These are phyloP conservation scores for Magnolia officinalis DNA, from an alignment of 164 flowering plant genomes.

Conservation along the genomic window DNA sequence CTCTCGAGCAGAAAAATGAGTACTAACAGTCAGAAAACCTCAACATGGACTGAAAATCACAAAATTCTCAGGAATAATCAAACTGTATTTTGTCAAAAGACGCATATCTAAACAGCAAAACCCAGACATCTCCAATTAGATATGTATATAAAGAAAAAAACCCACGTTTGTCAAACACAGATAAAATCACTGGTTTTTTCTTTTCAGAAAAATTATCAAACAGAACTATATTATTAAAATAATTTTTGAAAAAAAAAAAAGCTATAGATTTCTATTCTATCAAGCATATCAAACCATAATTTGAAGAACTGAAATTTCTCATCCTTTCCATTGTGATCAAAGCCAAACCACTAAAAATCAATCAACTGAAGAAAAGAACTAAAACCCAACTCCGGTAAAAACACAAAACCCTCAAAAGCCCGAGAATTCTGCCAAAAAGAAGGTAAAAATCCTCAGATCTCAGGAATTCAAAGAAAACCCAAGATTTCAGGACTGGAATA, in stretches of 20 bases:
- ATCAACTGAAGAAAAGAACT: background rate
- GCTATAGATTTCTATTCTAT: background rate
- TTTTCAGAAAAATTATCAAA: too few relatives aligned
- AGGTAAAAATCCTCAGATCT: background rate
- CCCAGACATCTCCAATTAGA: too few relatives aligned
- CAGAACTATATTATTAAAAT: too few relatives aligned
- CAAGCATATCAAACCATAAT: background rate
- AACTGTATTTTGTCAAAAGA: background rate
- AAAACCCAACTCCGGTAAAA: background rate
- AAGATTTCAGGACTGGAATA: background rate
- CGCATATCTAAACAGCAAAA: background rate
- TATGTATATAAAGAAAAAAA: too few relatives aligned
- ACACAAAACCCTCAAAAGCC: too few relatives aligned
- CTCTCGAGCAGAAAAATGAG: too few relatives aligned
- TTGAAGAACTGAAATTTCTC: background rate
- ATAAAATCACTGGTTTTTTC: too few relatives aligned
- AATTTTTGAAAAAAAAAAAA: too few relatives aligned
- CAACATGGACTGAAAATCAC: background rate
- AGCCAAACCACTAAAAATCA: background rate
- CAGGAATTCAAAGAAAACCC: background rate
- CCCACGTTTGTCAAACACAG: too few relatives aligned
- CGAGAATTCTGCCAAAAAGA: too few relatives aligned
- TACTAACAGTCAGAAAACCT: too few relatives aligned
- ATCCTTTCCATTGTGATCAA: background rate
- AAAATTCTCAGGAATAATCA: background rate